A percentile compares a stretch with the other conserved stretches of the same genome.
These are phyloP conservation scores for Ceratocystis ficicola DNA, from an alignment of 2,329 filamentous ascomycete genomes.

Conservation along the genomic window DNA sequence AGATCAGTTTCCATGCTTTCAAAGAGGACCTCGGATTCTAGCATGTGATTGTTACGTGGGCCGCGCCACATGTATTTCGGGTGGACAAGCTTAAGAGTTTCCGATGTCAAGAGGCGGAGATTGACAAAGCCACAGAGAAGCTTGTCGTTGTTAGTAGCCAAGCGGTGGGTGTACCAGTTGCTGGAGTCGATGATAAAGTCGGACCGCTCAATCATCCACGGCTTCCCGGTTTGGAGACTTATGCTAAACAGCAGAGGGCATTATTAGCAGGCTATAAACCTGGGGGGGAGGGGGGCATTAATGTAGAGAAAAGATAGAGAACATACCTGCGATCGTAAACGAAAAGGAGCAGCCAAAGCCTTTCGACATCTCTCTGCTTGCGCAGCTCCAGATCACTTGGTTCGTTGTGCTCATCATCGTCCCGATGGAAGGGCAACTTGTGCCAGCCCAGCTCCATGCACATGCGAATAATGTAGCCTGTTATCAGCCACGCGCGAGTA, in stretches of 20 bases:
- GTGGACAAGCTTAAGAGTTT: constrained; percentile 25
- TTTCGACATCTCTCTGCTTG: constrained; percentile 29
- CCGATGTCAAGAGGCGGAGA: constrained; percentile 30
- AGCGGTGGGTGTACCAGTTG: constrained; percentile 29
- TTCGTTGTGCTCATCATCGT: constrained; percentile 5
- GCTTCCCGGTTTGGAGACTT: constrained; percentile 33
- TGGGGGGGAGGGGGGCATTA: not conserved
- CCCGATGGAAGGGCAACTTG: constrained; percentile 24
- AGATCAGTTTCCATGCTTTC: constrained; percentile 25
- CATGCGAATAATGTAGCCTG: constrained; percentile 33
- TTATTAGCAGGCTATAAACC: not conserved
- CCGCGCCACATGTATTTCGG: constrained; percentile 23
- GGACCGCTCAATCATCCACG: constrained; percentile 33
- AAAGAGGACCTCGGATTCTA: constrained; percentile 25
- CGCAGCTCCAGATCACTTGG: constrained; percentile 24
- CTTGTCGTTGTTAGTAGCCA: constrained; percentile 29
- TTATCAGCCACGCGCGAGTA: constrained; percentile 31
- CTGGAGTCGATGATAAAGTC: constrained; percentile 31
- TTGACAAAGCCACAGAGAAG: constrained; percentile 31
- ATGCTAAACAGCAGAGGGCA: constrained; percentile 26
- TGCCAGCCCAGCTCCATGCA: constrained; percentile 33
- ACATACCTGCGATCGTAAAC: constrained; percentile 32
- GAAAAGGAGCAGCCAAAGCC: constrained; percentile 32
- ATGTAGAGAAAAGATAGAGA: not conserved
- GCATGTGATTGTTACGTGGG: constrained; percentile 23